Evolutionary conservation across 768 basidiomycete genomes (phyloP).

Genomic region (Scleroderma citrinum): DNA sequence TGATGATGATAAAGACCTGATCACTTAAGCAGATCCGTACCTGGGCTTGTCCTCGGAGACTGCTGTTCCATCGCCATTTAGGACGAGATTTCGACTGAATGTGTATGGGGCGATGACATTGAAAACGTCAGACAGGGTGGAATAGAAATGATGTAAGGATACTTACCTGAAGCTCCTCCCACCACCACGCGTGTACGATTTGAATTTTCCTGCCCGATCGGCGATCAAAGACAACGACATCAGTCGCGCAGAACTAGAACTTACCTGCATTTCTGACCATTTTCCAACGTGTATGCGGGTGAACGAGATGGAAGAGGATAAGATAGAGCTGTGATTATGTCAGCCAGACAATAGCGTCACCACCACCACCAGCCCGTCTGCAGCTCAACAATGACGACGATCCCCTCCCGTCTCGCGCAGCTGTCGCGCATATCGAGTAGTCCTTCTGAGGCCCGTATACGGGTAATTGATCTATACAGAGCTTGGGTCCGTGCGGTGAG

Average conservation of each 20-base stretch:
- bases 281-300: background rate
- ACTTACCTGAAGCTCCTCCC: conserved; percentile 76
- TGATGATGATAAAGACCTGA: conserved; percentile 8
- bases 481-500: conserved; percentile 91
- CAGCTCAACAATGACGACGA: conserved; percentile 53
- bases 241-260: background rate
- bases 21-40: conserved; percentile 28
- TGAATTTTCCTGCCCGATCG: conserved; percentile 61
- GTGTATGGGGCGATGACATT: background rate
- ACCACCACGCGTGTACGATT: conserved; percentile 77
- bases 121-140: conserved; percentile 1
- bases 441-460: conserved; percentile 54
- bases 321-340: conserved; percentile 19
- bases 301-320: conserved; percentile 1
- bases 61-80: conserved; percentile 54
- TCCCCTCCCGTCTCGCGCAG: conserved; percentile 83
- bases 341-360: conserved; percentile 5
- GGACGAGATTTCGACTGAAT: conserved; percentile 50
- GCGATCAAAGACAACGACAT: background rate
- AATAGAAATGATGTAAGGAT: conserved; percentile 1
- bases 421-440: conserved; percentile 52
- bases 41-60: conserved; percentile 40
- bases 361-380: background rate
- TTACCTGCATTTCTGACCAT: conserved; percentile 31
- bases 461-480: conserved; percentile 77